Percentiles rank a stretch among this genome's conserved stretches.
Evolutionary conservation across 2,329 filamentous ascomycete genomes (phyloP).

Genomic region (Aphanoascus verrucosus): DNA sequence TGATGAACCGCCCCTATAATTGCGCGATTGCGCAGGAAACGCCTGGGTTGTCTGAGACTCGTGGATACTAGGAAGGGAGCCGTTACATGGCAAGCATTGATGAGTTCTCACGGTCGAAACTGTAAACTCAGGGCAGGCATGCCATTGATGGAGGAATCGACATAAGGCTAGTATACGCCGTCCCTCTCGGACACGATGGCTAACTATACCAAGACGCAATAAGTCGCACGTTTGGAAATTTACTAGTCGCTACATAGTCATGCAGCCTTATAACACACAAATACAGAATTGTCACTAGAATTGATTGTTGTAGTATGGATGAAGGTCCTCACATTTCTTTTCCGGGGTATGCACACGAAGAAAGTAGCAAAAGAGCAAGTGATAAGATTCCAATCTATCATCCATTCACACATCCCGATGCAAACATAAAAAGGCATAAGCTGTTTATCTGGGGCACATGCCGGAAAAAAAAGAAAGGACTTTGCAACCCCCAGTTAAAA

Average conservation of each 20-base stretch:
- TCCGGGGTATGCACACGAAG: neutral
- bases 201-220: neutral
- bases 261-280: too few species aligned
- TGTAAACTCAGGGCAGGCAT: too few species aligned
- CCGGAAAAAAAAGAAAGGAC: constrained; percentile 14
- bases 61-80: too few species aligned
- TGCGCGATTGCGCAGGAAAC: too few species aligned
- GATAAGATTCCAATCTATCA: constrained; percentile 2
- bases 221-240: neutral
- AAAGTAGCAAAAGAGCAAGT: neutral
- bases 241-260: too few species aligned
- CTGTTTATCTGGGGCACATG: constrained; percentile 8
- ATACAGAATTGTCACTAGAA: neutral
- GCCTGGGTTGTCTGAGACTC: too few species aligned
- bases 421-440: neutral
- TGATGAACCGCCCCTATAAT: too few species aligned
- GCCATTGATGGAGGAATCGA: too few species aligned
- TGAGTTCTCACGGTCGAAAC: too few species aligned
- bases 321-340: neutral
- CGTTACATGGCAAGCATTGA: too few species aligned
- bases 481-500: constrained; percentile 14
- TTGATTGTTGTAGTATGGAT: neutral
- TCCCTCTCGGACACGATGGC: too few species aligned
- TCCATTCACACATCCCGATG: neutral
- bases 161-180: too few species aligned